Base-by-base conservation (phyloP, 768 basidiomycete genomes). In the Fibroporia radiculosa region DNA sequence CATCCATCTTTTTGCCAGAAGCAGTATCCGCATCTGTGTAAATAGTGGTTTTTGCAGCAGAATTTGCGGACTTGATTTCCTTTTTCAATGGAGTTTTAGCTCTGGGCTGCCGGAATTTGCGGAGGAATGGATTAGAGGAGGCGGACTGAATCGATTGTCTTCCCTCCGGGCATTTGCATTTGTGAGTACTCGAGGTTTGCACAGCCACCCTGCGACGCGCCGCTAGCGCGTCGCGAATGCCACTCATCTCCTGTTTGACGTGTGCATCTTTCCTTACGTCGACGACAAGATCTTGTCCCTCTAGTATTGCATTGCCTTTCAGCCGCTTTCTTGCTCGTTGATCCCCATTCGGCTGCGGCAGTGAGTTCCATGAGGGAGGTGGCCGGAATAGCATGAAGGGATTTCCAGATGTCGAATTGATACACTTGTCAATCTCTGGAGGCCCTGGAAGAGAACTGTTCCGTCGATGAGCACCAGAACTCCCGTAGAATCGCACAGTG, bases 361-460 rank as follows among this genome's bases (percentile, higher is more conserved):
- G 52, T 1, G 35, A 22, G 14, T 32, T 38, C 54, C 56, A 60
- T 13, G 58, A 50, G 11, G 56, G 58, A 4, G 58, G 56, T 1
- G 45, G 23, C 1, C 58, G 53, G 44, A 41, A 60, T 22, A 59
- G 49, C 51, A 48, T 54, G 12, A 52, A 40, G 5, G 42, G 46
- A 19, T 43, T n/a, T n/a, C n/a, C n/a, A n/a, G n/a, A n/a, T n/a
- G n/a, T n/a, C n/a, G n/a, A n/a, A n/a, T n/a, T n/a, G n/a, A n/a
- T n/a, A n/a, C n/a, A n/a, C n/a, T n/a, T n/a, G n/a, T n/a, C n/a
- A n/a, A n/a, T n/a, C n/a, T n/a, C n/a, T n/a, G n/a, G n/a, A n/a
- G n/a, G n/a, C 4, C 33, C 18, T 11, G 8, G 12, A 18, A 16
- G 24, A 27, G 31, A 19, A 27, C 34, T 13, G n/a, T 29, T 26